These are phyloP conservation scores for Nakaseomyces sp. DNA, from an alignment of 1,139 yeast genomes.

Conservation along the genomic window DNA sequence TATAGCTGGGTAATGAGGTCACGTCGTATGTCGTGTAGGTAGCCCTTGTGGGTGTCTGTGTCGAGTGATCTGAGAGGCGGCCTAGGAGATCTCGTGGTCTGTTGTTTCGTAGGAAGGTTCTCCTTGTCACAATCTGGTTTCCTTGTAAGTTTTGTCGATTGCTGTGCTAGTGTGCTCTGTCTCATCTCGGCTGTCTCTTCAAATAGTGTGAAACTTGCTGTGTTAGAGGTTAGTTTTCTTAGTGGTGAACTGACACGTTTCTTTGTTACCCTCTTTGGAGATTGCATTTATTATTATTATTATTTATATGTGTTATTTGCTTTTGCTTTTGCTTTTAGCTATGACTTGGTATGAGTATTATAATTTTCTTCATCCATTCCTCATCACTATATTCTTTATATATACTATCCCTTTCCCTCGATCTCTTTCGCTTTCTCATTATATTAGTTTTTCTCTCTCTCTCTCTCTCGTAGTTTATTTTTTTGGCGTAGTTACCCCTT, in stretches of 20 bases:
- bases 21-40: slow-evolving; percentile 5
- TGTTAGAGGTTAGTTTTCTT: not conserved
- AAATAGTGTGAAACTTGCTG: not conserved
- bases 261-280: not conserved
- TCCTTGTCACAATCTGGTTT: not conserved
- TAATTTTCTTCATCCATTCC: no score
- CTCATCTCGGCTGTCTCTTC: slow-evolving; percentile 4
- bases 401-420: no score
- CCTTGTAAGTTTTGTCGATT: no score
- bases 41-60: slow-evolving; percentile 2
- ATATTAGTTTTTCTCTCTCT: no score
- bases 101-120: not conserved
- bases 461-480: no score
- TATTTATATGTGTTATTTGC: not conserved
- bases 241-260: not conserved
- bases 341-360: no score
- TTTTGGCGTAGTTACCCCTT: no score
- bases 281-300: not conserved
- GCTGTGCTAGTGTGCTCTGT: not conserved
- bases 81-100: not conserved
- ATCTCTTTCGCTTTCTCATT: no score
- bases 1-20: not conserved
- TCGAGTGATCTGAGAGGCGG: slow-evolving; percentile 1
- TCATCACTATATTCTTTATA: no score
- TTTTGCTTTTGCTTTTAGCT: no score